These are phyloP conservation scores for Claviceps citrina DNA, from an alignment of 2,329 filamentous ascomycete species.

Conservation along the genomic window DNA sequence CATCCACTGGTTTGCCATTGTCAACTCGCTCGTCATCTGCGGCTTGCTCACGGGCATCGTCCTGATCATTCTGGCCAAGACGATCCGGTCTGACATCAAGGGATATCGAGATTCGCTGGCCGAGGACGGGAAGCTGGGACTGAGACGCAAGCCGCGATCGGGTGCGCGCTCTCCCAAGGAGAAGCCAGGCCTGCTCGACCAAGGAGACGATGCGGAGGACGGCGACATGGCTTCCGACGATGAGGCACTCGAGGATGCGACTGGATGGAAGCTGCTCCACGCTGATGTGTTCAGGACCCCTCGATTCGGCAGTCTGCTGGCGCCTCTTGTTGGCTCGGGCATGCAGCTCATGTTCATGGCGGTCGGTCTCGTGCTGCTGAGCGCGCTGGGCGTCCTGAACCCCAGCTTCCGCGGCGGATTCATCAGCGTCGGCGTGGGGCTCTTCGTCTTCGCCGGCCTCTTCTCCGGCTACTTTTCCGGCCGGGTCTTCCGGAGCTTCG, in stretches of 20 bases:
- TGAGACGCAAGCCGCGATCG: slow-evolving; percentile 32
- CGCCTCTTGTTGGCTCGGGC: slow-evolving; percentile 69
- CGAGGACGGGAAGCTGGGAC: slow-evolving; percentile 49
- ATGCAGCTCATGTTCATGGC: slow-evolving; percentile 79
- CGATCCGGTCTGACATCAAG: slow-evolving; percentile 65
- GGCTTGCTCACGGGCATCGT: slow-evolving; percentile 65
- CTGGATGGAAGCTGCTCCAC: slow-evolving; percentile 78
- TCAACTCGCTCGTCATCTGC: slow-evolving; percentile 76
- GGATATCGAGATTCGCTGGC: slow-evolving; percentile 48
- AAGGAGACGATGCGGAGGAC: slow-evolving; percentile 37
- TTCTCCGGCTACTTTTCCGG: slow-evolving; percentile 83
- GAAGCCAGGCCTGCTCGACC: slow-evolving; percentile 47
- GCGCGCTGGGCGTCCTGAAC: slow-evolving; percentile 64
- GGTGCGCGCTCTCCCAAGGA: slow-evolving; percentile 21
- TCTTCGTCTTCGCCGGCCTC: slow-evolving; percentile 69
- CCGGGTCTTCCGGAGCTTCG: slow-evolving; percentile 69
- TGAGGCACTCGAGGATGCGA: slow-evolving; percentile 58
- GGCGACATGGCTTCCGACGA: slow-evolving; percentile 37
- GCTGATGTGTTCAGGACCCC: slow-evolving; percentile 77
- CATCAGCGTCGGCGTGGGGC: slow-evolving; percentile 64
- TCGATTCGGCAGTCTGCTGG: slow-evolving; percentile 52
- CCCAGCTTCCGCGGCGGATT: slow-evolving; percentile 84
- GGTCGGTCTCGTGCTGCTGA: slow-evolving; percentile 53
- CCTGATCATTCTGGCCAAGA: slow-evolving; percentile 65
- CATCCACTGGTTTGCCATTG: slow-evolving; percentile 77